Evolutionary conservation across 2,329 filamentous ascomycete genomes (phyloP).

Genomic region (Ophiocordyceps unilateralis): DNA sequence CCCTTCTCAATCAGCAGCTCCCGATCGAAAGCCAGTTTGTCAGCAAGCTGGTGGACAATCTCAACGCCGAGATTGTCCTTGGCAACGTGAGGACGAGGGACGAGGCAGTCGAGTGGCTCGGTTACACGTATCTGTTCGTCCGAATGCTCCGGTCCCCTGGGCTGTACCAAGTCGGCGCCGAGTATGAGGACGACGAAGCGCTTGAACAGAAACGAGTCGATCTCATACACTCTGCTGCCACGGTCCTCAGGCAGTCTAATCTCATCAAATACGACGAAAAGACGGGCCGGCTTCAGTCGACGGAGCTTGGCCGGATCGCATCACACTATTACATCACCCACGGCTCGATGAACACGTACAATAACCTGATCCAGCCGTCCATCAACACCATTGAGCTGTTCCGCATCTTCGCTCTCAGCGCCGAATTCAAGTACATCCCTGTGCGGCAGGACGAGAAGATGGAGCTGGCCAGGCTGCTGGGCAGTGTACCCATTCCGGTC

Average conservation of each 20-base stretch:
- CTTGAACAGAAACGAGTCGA: slow-evolving; percentile 97
- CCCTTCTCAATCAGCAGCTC: slow-evolving; percentile 87
- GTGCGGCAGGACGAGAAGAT: slow-evolving; percentile 96
- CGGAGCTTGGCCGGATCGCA: slow-evolving; percentile 85
- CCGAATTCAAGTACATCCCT: slow-evolving; percentile 98
- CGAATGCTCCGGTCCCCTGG: slow-evolving; percentile 93
- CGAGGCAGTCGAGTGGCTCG: slow-evolving; percentile 96
- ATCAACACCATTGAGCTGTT: slow-evolving; percentile 93
- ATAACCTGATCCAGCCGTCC: slow-evolving; percentile 81
- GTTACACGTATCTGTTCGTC: slow-evolving; percentile 95
- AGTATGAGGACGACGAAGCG: slow-evolving; percentile 83
- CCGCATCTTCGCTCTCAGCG: slow-evolving; percentile 86
- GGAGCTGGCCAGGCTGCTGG: slow-evolving; percentile 80
- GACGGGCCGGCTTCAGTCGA: slow-evolving; percentile 71
- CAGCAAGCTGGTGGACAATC: slow-evolving; percentile 81
- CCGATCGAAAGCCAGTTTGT: slow-evolving; percentile 95
- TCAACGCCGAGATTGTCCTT: slow-evolving; percentile 91
- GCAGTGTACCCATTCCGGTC: slow-evolving; percentile 82
- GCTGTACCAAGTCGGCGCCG: slow-evolving; percentile 85
- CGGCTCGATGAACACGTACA: slow-evolving; percentile 93
- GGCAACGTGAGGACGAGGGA: slow-evolving; percentile 84
- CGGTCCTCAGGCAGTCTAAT: slow-evolving; percentile 70
- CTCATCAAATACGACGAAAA: slow-evolving; percentile 94
- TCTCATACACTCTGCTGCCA: slow-evolving; percentile 82
- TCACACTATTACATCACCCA: slow-evolving; percentile 98